Percentiles rank a stretch among this genome's conserved stretches.
Evolutionary conservation across 495 filamentous ascomycete genomes (phyloP).

Genomic region (Aspergillus steynii): DNA sequence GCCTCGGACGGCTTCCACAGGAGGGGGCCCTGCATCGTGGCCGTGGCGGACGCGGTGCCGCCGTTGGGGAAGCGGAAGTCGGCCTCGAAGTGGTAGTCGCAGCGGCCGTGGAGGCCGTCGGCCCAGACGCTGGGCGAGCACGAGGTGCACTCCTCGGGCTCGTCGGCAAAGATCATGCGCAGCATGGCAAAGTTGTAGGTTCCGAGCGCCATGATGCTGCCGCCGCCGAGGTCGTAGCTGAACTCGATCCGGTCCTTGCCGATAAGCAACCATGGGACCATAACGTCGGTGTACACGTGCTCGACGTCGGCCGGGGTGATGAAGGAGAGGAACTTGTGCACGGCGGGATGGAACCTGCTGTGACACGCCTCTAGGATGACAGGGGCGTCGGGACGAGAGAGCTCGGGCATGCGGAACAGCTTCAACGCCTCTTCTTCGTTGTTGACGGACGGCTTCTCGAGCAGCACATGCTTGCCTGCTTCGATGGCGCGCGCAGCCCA

Average conservation of each 20-base stretch:
- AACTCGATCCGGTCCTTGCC: constrained; percentile 52
- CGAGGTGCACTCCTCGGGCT: constrained; percentile 38
- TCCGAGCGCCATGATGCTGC: constrained; percentile 53
- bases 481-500: constrained; percentile 52
- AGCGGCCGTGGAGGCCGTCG: constrained; percentile 28
- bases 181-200: constrained; percentile 47
- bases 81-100: constrained; percentile 39
- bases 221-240: constrained; percentile 52
- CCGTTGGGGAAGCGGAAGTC: constrained; percentile 49
- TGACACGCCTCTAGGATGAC: constrained; percentile 57
- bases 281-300: constrained; percentile 30
- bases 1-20: constrained; percentile 20
- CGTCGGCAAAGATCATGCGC: constrained; percentile 36
- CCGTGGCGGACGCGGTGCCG: constrained; percentile 38
- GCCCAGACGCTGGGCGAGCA: constrained; percentile 33
- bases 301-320: constrained; percentile 40
- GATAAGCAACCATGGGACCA: constrained; percentile 27
- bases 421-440: constrained; percentile 48
- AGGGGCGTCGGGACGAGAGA: constrained; percentile 21
- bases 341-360: constrained; percentile 48
- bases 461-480: constrained; percentile 60
- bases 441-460: constrained; percentile 56
- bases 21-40: constrained; percentile 27
- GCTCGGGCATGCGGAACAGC: constrained; percentile 41
- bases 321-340: constrained; percentile 40